A percentile compares a stretch with the other conserved stretches of the same genome.
These are phyloP conservation scores for Lizonia empirigonia DNA, from an alignment of 2,329 filamentous ascomycete species.

Conservation along the genomic window DNA sequence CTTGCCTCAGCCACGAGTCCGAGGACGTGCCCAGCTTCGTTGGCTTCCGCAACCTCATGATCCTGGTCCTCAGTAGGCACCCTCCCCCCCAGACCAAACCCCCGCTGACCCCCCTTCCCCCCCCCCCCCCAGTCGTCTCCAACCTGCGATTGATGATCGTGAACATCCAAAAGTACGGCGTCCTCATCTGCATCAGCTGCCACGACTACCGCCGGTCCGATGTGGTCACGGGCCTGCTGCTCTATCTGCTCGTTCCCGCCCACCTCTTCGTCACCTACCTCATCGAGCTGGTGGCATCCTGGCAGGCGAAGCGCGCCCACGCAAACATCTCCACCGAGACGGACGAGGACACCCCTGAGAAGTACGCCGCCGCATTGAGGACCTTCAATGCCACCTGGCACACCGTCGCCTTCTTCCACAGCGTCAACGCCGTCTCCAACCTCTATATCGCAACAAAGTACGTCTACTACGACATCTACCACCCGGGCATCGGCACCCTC, in stretches of 20 bases:
- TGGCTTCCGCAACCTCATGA: slow-evolving; percentile 95
- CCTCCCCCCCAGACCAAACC: slow-evolving; percentile 3
- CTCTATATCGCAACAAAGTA: slow-evolving; percentile 80
- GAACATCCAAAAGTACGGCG: slow-evolving; percentile 97
- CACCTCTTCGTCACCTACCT: slow-evolving; percentile 89
- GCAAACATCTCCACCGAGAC: slow-evolving; percentile 58
- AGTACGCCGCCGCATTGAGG: slow-evolving; percentile 64
- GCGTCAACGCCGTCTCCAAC: slow-evolving; percentile 80
- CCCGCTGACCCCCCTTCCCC: slow-evolving; percentile 38
- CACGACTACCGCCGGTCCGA: slow-evolving; percentile 86
- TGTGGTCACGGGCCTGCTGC: slow-evolving; percentile 72
- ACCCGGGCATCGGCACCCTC: slow-evolving; percentile 90
- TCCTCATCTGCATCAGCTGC: slow-evolving; percentile 88
- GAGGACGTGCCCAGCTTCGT: slow-evolving; percentile 78
- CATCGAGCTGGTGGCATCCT: slow-evolving; percentile 83
- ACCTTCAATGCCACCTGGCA: slow-evolving; percentile 78
- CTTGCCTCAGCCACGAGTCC: slow-evolving; percentile 85
- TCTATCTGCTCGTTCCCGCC: slow-evolving; percentile 87
- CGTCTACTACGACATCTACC: slow-evolving; percentile 90
- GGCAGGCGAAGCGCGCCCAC: slow-evolving; percentile 73
- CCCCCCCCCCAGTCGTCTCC: slow-evolving; percentile 79
- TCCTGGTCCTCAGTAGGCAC: slow-evolving; percentile 78
- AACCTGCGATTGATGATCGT: slow-evolving; percentile 95
- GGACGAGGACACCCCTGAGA: slow-evolving; percentile 57
- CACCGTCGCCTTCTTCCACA: slow-evolving; percentile 78